Conservation (phyloP, 257 asterid species). For the Forsythia viridissima region DNA sequence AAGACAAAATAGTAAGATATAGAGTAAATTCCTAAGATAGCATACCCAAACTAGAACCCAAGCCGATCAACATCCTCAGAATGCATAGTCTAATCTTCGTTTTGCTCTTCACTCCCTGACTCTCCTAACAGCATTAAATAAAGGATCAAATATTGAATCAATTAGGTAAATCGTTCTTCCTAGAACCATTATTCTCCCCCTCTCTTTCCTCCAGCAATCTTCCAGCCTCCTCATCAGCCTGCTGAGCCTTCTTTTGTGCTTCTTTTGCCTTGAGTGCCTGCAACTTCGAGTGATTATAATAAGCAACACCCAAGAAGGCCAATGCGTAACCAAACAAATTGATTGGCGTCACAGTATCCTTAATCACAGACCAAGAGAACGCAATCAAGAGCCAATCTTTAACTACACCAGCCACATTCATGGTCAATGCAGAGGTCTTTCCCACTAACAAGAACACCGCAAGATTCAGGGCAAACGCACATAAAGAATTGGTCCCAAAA, state of each 20-base stretch:
- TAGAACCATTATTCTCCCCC: constrained; percentile 29
- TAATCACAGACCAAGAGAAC: constrained; percentile 72
- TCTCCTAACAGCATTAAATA: constrained; percentile 4
- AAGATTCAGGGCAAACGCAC: constrained; percentile 66
- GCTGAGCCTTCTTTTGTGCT: constrained; percentile 55
- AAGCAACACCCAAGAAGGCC: constrained; percentile 70
- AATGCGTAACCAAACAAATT: constrained; percentile 59
- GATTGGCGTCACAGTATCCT: constrained; percentile 63
- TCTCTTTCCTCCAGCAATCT: constrained; percentile 46
- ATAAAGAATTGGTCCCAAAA: constrained; percentile 63
- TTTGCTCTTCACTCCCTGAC: not conserved
- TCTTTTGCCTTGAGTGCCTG: constrained; percentile 66
- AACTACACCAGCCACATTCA: constrained; percentile 80
- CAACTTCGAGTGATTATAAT: constrained; percentile 60
- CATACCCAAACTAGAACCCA: constrained; percentile 17
- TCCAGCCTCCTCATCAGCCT: constrained; percentile 41
- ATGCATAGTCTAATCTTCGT: constrained; percentile 2
- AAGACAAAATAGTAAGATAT: not conserved
- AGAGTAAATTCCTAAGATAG: constrained; percentile 21
- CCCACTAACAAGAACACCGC: constrained; percentile 75
- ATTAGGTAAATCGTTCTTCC: constrained; percentile 37
- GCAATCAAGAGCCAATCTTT: constrained; percentile 75
- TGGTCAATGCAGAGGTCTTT: constrained; percentile 70
- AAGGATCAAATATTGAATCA: constrained; percentile 12
- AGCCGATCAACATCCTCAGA: constrained; percentile 8